Conservation (phyloP, 2,329 filamentous ascomycete species). For the Alternaria ventricosa region DNA sequence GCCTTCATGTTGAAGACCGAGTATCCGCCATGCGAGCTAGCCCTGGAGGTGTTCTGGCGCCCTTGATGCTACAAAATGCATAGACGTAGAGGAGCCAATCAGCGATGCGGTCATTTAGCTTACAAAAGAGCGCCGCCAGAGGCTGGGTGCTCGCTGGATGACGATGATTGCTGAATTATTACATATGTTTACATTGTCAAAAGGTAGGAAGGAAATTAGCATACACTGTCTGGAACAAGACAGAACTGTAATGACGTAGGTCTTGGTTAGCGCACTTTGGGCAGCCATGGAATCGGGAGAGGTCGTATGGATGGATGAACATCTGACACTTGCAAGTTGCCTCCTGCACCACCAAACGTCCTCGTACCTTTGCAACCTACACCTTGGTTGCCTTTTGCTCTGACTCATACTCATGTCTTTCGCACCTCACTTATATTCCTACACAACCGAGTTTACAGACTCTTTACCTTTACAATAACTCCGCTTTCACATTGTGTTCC, state of each 20-base stretch:
- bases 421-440: slow-evolving; percentile 32
- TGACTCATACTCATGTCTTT: slow-evolving; percentile 45
- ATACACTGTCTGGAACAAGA: not conserved
- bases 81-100: slow-evolving; percentile 1
- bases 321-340: slow-evolving; percentile 11
- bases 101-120: not conserved
- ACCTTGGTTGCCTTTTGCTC: slow-evolving; percentile 23
- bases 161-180: not conserved
- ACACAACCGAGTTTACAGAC: slow-evolving; percentile 37
- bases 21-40: not conserved
- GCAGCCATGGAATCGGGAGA: slow-evolving; percentile 13
- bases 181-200: not conserved
- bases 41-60: not conserved
- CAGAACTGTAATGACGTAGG: slow-evolving; percentile 21
- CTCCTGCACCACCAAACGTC: slow-evolving; percentile 11
- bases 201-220: not conserved
- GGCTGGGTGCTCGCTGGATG: not conserved
- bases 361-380: slow-evolving; percentile 4
- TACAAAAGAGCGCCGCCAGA: not conserved
- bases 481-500: slow-evolving; percentile 22
- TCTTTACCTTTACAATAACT: slow-evolving; percentile 45
- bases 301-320: slow-evolving; percentile 11
- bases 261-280: slow-evolving; percentile 20
- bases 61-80: too few relatives aligned
- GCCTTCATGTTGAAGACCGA: not conserved